Evolutionary conservation across 192 early-diverging fungal species (phyloP), one percentile per base, ranked within the genome.

Genomic region (Backusella sp.): DNA sequence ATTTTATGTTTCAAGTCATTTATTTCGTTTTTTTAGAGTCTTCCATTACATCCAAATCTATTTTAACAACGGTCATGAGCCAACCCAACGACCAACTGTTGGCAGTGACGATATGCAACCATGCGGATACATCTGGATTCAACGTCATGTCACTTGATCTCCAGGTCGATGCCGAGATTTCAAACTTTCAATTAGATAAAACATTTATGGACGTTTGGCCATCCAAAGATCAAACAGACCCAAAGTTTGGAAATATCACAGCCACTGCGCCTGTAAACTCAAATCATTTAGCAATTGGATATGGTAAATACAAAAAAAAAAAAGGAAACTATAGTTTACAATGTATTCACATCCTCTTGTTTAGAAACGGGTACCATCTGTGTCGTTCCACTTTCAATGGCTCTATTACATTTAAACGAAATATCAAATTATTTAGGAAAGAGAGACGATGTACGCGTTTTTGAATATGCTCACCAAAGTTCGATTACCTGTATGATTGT

Each of bases 281-380:
- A 32, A 86, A 85, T 32, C 79, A 87, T 44, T 82, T 93, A 19
- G 93, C 92, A 11, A 70, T 93, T 41, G 93, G 92, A 4, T 88
- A 83, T 70, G 90, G 93, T 94, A 79, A 44, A 73, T 77, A 49
- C 19, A 28, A 2, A 62, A 26, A 49, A 49, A 28, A 2, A 62
- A 26, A 49, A 49, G 6, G 3, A 26, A 12, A 4, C 8, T 21
- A 5, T 28, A 3, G 32, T 32, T 32, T 32, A 32, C 32, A 32
- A 62, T 62, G 2, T 28, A 62, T 59, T 11, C 11, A 62, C 7
- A 59, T 1, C 4, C 19, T 37, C 19, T 34, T 68, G 8, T 49
- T 46, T 79, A 94, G 92, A 88, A 12, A 85, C 80, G 36, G 93
- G 93, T 0, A 84, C 85, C 17, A 88, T 94, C 15, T 84, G 76